Base-by-base conservation (phyloP, 768 basidiomycete genomes). In the Infundibulicybe gibba region DNA sequence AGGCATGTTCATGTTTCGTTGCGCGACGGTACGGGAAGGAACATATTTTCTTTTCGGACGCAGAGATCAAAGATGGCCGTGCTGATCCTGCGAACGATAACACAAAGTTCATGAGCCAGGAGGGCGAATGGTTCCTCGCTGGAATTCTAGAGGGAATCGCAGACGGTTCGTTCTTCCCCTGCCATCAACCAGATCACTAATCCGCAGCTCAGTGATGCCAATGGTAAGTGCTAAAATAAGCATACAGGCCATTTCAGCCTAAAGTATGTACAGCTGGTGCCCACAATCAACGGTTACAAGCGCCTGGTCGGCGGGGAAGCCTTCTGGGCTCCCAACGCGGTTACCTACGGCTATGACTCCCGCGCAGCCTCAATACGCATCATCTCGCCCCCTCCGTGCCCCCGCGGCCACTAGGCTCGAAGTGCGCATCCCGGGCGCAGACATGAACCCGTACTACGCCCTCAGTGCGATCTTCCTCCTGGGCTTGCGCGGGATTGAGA, bases 221-320 rank as follows among this genome's bases (percentile, higher is more conserved):
- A 75, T 85, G 77, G 87, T 90, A 61, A 66, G 75, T 54, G 19
- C 10, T n/a, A 17, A 13, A 39, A 20, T 2, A 3, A 12, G 11
- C 13, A 12, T 15, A 35, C 21, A 9, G 1, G 34, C 42, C 16
- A 20, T 43, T n/a, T n/a, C n/a, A n/a, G 16, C 13, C 21, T 16
- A 32, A 11, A 15, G 9, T 19, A 16, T 49, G 43, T 30, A 16
- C 38, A 90, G 88, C 63, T 90, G 19, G 88, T 90, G 13, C 93
- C 91, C 1, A 95, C 90, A 0, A 86, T 97, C 66, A 95, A 95
- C 58, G 94, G 95, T 6, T 99, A 99, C 72, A 99, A 98, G 62
- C 90, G 97, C 12, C 80, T 99, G 6, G 85, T 91, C 15, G 94
- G 90, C n/a, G 94, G 94, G 11, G 92, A 94, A 62, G 85, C 87